Percentiles rank a stretch among this genome's conserved stretches.
Conservation (phyloP, 2,329 filamentous ascomycete species). For the Didymella pinodella region DNA sequence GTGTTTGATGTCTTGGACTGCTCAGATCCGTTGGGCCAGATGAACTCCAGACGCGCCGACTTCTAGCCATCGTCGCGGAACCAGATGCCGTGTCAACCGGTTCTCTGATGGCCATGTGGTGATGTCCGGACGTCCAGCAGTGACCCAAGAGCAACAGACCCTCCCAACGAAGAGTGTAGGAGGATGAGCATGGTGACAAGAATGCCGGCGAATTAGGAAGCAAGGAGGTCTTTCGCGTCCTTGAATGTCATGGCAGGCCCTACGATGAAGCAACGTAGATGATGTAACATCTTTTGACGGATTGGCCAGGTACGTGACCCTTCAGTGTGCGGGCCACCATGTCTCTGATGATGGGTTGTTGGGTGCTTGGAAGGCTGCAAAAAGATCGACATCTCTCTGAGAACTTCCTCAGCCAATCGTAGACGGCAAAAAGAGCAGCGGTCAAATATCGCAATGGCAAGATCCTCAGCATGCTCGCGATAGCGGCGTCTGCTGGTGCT, state of each 20-base stretch:
- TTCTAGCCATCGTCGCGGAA: background rate
- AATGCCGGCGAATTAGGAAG: background rate
- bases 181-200: background rate
- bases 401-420: background rate
- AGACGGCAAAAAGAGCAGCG: background rate
- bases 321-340: background rate
- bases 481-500: background rate
- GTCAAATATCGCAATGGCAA: background rate
- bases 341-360: background rate
- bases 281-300: background rate
- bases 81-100: background rate
- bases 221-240: background rate
- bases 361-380: constrained; percentile 1
- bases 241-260: background rate
- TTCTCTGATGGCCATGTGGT: background rate
- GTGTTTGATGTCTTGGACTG: background rate
- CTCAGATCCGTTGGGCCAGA: background rate
- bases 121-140: background rate
- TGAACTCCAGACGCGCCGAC: background rate
- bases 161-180: background rate
- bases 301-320: background rate
- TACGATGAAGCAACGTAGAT: background rate
- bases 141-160: background rate
- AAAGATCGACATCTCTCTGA: background rate
- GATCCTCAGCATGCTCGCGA: background rate